Conservation (phyloP, 2,329 filamentous ascomycete genomes). For the Fusarium tjaetaba region DNA sequence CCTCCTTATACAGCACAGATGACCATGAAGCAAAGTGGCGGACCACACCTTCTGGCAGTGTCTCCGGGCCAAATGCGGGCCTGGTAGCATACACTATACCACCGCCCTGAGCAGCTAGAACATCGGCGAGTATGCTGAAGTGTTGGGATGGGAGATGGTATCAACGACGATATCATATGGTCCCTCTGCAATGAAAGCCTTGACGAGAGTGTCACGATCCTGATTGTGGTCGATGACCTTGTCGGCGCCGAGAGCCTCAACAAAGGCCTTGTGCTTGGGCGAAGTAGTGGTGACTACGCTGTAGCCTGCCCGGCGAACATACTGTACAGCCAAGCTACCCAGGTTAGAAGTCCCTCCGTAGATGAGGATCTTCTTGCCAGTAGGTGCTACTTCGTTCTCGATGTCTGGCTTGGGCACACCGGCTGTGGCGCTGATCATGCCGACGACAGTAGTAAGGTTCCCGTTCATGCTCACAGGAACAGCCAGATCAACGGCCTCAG, state of each 20-base stretch:
- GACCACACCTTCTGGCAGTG: neutral
- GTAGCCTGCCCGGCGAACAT: neutral
- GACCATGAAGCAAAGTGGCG: neutral
- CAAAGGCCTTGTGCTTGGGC: neutral
- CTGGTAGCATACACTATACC: neutral
- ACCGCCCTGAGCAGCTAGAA: neutral
- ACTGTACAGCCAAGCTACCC: neutral
- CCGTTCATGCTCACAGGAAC: neutral
- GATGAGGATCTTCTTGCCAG: neutral
- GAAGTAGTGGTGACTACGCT: neutral
- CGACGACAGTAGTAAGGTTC: neutral
- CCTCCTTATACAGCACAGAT: neutral
- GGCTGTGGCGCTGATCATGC: neutral
- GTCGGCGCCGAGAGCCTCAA: neutral
- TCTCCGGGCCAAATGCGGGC: neutral
- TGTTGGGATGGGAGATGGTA: neutral
- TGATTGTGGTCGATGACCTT: neutral
- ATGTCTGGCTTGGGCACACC: neutral
- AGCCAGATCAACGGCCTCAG: neutral
- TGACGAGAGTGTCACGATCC: accelerated
- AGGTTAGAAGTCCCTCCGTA: neutral
- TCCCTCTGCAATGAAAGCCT: neutral
- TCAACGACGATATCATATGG: neutral
- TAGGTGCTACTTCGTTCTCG: neutral
- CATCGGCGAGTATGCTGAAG: neutral